A percentile compares a stretch with the other conserved stretches of the same genome.
Conservation (phyloP, 2,329 filamentous ascomycete genomes). For the Pseudonectria foliicola region DNA sequence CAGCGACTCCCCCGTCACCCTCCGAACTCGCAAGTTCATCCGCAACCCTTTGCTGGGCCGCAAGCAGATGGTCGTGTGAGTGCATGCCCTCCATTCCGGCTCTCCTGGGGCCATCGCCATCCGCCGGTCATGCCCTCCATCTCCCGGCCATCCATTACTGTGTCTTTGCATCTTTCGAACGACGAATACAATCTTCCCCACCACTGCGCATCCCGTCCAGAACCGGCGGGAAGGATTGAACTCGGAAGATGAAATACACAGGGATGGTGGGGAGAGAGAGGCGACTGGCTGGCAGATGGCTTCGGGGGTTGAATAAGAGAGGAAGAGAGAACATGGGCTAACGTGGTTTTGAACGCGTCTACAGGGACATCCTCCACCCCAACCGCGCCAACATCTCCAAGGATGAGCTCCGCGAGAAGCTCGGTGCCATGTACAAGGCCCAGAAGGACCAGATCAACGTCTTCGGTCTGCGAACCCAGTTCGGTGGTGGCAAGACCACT, state of each 20-base stretch:
- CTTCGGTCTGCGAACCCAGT: conserved; percentile 98
- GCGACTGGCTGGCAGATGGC: conserved; percentile 8
- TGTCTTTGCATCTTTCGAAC: neutral
- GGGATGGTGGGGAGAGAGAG: neutral
- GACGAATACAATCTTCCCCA: too few species aligned
- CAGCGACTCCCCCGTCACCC: conserved; percentile 67
- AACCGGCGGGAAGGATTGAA: too few species aligned
- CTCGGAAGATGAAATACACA: too few species aligned
- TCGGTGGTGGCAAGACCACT: conserved; percentile 99
- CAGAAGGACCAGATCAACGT: conserved; percentile 95
- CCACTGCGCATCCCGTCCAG: too few species aligned
- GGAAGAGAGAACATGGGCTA: conserved; percentile 14
- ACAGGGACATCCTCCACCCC: conserved; percentile 98
- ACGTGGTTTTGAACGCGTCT: conserved; percentile 13
- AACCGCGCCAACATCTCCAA: conserved; percentile 98
- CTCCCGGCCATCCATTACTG: conserved; percentile 2
- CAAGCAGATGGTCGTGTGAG: conserved; percentile 99
- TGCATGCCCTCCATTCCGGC: conserved; percentile 28
- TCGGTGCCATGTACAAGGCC: conserved; percentile 94
- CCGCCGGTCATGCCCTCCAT: conserved; percentile 6
- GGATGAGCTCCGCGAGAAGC: conserved; percentile 94
- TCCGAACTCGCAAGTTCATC: conserved; percentile 99
- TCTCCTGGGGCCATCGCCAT: conserved; percentile 5
- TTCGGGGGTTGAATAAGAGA: conserved; percentile 4
- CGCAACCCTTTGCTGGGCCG: conserved; percentile 97